Conservation (phyloP, 768 basidiomycete species). For the Xerocomellus chrysenteron region DNA sequence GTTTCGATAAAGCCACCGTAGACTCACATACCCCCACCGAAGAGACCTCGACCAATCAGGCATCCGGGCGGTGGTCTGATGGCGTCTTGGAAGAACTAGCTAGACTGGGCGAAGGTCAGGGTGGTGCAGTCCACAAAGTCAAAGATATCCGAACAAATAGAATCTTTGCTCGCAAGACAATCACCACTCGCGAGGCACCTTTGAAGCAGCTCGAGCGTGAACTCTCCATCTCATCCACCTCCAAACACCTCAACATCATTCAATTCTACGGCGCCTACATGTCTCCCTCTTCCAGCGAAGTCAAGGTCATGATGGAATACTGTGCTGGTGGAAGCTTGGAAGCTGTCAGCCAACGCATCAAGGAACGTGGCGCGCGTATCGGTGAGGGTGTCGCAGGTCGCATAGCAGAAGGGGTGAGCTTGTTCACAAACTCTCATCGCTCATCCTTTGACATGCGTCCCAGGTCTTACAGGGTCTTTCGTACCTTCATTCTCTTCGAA, state of each 20-base stretch:
- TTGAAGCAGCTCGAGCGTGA: slow-evolving; percentile 92
- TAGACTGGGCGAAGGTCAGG: slow-evolving; percentile 91
- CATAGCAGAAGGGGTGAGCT: slow-evolving; percentile 85
- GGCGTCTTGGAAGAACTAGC: slow-evolving; percentile 70
- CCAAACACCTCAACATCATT: slow-evolving; percentile 84
- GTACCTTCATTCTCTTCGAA: slow-evolving; percentile 87
- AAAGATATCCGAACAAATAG: slow-evolving; percentile 74
- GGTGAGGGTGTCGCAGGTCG: slow-evolving; percentile 89
- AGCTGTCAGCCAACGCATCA: slow-evolving; percentile 80
- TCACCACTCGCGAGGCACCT: slow-evolving; percentile 87
- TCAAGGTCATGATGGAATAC: slow-evolving; percentile 94
- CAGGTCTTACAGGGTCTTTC: slow-evolving; percentile 89
- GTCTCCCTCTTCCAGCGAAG: slow-evolving; percentile 83
- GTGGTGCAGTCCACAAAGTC: slow-evolving; percentile 95
- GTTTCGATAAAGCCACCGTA: slow-evolving; percentile 29
- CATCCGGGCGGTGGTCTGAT: slow-evolving; percentile 55
- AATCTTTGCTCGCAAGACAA: slow-evolving; percentile 93
- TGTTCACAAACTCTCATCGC: not conserved
- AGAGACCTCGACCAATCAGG: slow-evolving; percentile 31
- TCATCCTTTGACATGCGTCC: slow-evolving; percentile 7
- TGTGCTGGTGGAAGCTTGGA: slow-evolving; percentile 90
- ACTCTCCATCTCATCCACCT: slow-evolving; percentile 83
- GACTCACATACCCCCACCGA: slow-evolving; percentile 36
- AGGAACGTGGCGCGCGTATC: slow-evolving; percentile 72
- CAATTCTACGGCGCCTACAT: slow-evolving; percentile 91